A percentile compares a stretch with the other conserved stretches of the same genome.
Conservation (phyloP, 78 protist genomes). For the Andalucia godoyi region DNA sequence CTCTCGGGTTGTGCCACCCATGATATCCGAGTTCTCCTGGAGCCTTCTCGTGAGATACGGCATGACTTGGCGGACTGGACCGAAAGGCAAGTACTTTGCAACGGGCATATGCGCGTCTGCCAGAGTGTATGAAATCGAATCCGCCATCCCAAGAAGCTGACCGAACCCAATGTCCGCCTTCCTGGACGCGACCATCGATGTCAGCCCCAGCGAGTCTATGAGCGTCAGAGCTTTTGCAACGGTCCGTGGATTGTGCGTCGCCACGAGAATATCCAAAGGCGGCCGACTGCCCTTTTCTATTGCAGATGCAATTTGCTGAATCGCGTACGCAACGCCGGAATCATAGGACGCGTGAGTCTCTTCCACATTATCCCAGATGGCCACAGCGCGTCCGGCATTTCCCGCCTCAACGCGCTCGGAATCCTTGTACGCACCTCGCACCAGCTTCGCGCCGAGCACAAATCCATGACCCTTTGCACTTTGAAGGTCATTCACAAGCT, state of each 20-base stretch:
- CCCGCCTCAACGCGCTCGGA: conserved; percentile 30
- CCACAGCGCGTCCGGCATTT: neutral
- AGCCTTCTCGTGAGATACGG: conserved; percentile 56
- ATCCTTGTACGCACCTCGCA: conserved; percentile 66
- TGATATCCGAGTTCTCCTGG: conserved; percentile 37
- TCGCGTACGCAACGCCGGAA: neutral
- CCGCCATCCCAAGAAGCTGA: conserved; percentile 64
- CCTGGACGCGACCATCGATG: no score
- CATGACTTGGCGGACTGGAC: conserved; percentile 59
- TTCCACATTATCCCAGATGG: conserved; percentile 7
- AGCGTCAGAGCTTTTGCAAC: neutral
- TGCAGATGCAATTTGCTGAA: neutral
- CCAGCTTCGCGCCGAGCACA: conserved; percentile 38
- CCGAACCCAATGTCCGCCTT: conserved; percentile 48
- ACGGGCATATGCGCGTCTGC: neutral
- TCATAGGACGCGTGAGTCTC: conserved; percentile 40
- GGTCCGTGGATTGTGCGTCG: conserved; percentile 36
- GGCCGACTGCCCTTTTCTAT: no score
- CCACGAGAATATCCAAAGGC: conserved; percentile 23
- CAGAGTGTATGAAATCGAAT: conserved; percentile 36
- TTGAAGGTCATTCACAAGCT: conserved; percentile 23
- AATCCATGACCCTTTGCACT: conserved; percentile 21
- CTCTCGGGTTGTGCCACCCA: no score
- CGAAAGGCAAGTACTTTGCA: conserved; percentile 66
- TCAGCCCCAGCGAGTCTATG: neutral